Conservation (phyloP, 2,329 filamentous ascomycete species). For the Aspergillus aculeatus region DNA sequence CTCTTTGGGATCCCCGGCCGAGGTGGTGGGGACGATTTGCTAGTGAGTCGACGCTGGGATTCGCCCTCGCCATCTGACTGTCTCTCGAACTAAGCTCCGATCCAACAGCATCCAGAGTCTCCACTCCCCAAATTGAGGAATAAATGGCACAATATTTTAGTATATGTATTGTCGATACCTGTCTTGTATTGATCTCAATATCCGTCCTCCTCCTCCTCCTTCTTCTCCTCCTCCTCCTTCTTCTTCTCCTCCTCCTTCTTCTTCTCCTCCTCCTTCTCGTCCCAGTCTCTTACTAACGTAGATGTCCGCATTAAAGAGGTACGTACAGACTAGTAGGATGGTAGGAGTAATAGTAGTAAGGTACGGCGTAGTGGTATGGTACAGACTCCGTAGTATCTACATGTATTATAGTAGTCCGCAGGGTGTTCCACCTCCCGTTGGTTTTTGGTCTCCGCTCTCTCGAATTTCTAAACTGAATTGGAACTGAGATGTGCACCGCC, state of each 20-base stretch:
- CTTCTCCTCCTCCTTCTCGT: too few relatives aligned
- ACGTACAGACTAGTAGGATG: too few relatives aligned
- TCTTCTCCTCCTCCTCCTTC: too few relatives aligned
- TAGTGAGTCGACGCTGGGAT: conserved; percentile 11
- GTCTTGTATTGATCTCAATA: too few relatives aligned
- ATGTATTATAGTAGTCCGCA: not conserved
- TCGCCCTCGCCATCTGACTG: conserved; percentile 8
- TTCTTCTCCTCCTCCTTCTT: too few relatives aligned
- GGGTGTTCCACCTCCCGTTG: conserved; percentile 16
- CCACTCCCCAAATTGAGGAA: conserved; percentile 18
- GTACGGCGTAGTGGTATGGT: too few relatives aligned
- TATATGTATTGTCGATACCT: too few relatives aligned
- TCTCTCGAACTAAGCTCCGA: conserved; percentile 7
- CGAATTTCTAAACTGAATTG: conserved; percentile 11
- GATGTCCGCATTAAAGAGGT: too few relatives aligned
- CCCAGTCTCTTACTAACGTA: too few relatives aligned
- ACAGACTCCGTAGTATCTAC: not conserved
- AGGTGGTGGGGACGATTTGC: conserved; percentile 15
- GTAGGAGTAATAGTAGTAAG: too few relatives aligned
- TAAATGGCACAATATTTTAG: conserved; percentile 14
- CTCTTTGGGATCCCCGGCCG: conserved; percentile 27
- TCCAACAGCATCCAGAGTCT: conserved; percentile 1
- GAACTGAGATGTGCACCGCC: conserved; percentile 18
- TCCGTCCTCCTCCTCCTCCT: too few relatives aligned
- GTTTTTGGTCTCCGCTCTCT: conserved; percentile 10